Evolutionary conservation across 306 rosid genomes (phyloP), one percentile per base, ranked within the genome.

Genomic region (Aeschynomene evenia): DNA sequence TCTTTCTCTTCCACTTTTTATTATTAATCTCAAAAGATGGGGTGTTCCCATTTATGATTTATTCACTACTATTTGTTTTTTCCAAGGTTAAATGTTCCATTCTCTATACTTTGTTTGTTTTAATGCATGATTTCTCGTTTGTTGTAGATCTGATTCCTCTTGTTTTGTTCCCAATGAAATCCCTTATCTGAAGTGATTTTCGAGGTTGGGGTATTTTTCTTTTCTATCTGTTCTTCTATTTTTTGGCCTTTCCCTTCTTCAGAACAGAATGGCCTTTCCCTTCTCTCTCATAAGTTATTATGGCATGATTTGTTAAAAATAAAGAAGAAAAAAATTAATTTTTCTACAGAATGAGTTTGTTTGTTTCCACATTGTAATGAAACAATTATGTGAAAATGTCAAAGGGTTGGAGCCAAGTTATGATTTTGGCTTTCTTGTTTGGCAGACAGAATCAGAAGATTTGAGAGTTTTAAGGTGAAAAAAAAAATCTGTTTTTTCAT

Each of bases 141-240:
- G 28, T 29, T 61, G 73, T 77, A 71, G 86, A 73, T 80, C 86
- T 62, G 68, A 70, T 74, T 84, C 80, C 75, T 60, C 72, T 73
- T 68, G 67, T 73, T 82, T 70, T 68, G 67, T 73, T 82, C 83
- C 75, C 58, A 62, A 18, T 43, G 74, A 82, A 78, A 82, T 59
- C 33, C 55, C 21, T 34, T 54, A 49, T 64, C 56, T 48, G 69
- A 48, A 10, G 37, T 76, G 57, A 54, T 15, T 26, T 67, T 39
- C 42, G 10, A 22, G 53, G 63, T 15, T 15, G 49, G 49, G 16
- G n/a, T n/a, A n/a, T n/a, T n/a, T n/a, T n/a, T n/a, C n/a, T 42
- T 42, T 49, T 64, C 60, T 45, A 18, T 64, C 66, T 52, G 23
- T n/a, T n/a, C 66, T 58, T 52, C 54, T 78, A 20, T 29, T 1